Conservation (phyloP, 805 yeast species). For the Pichia cabralensis region DNA sequence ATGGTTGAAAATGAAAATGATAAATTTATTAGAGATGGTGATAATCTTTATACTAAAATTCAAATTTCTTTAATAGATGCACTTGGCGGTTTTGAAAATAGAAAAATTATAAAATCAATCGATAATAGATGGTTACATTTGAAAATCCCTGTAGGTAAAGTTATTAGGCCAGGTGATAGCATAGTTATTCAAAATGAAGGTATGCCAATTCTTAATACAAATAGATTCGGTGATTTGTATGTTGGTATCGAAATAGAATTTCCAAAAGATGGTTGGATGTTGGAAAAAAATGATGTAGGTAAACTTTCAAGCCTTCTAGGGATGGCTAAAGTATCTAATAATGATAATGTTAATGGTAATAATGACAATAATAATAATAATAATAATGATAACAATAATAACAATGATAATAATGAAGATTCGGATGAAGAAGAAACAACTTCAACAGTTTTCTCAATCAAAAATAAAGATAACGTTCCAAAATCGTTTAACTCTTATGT, state of each 20-base stretch:
- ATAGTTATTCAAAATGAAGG: conserved; percentile 66
- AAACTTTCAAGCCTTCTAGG: conserved; percentile 47
- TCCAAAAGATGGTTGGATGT: conserved; percentile 78
- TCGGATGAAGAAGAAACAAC: conserved; percentile 15
- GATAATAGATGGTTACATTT: conserved; percentile 70
- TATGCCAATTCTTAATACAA: conserved; percentile 50
- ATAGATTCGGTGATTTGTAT: conserved; percentile 55
- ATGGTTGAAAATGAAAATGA: conserved; percentile 31
- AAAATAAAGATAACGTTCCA: conserved; percentile 18
- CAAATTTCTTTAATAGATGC: conserved; percentile 69
- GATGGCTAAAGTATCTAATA: conserved; percentile 21
- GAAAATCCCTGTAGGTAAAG: conserved; percentile 67
- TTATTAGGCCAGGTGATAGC: conserved; percentile 65
- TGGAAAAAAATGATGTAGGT: conserved; percentile 55
- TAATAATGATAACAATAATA: conserved; percentile 17
- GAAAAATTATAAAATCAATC: conserved; percentile 55
- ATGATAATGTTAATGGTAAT: conserved; percentile 22
- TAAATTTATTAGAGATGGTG: conserved; percentile 36
- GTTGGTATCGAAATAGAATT: conserved; percentile 65
- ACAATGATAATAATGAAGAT: conserved; percentile 22
- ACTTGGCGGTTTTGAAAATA: conserved; percentile 66
- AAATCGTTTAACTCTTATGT: conserved; percentile 21
- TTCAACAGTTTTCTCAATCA: conserved; percentile 17
- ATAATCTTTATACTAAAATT: conserved; percentile 54
- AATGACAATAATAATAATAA: conserved; percentile 13